Evolutionary conservation across 495 filamentous ascomycete genomes (phyloP), one percentile per base, ranked within the genome.

Genomic region (Beverwykella pulmonaria): DNA sequence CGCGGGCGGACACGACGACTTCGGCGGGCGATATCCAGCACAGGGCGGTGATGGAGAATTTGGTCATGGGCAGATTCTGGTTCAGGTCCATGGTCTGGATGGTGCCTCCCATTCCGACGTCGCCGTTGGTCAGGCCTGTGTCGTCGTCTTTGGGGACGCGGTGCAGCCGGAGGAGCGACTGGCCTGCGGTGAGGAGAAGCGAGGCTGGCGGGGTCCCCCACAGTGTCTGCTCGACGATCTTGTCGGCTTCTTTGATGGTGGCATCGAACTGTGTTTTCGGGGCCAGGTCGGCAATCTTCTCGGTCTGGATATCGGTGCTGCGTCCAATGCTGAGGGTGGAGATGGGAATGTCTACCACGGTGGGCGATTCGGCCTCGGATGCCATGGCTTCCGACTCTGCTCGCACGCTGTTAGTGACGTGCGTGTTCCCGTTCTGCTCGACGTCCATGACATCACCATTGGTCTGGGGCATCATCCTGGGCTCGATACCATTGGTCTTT

Each of bases 381-480:
- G 61, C 65, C 0, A 68, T 65, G 27, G 70, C 68, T 15, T 67
- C 70, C 0, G 64, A 74, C 10, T 63, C 73, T 9, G 47, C 74
- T 3, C 69, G 59, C 53, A 67, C 54, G 25, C 59, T 61, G 46
- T 63, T 71, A 4, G 63, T 54, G 15, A 70, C 53, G 30, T 74
- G 72, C 15, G 53, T 52, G 34, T 27, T 26, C 6, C 62, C 63
- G 32, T 67, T 69, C 14, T 61, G 64, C 30, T 77, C 75, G 10
- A 77, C 58, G 29, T 77, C 75, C 75, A 77, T 77, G 29, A 53
- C 71, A 54, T 75, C 73, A 19, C 67, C 67, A 52, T 75, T 73
- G 32, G 67, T 61, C 23, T 73, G 75, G 10, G 54, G 17, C 60
- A 60, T 61, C 15, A 62, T 55, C 39, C 39, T 12, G 23, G 73